Evolutionary conservation across 2,329 filamentous ascomycete genomes (phyloP).

Genomic region (Cladosporium sp.): DNA sequence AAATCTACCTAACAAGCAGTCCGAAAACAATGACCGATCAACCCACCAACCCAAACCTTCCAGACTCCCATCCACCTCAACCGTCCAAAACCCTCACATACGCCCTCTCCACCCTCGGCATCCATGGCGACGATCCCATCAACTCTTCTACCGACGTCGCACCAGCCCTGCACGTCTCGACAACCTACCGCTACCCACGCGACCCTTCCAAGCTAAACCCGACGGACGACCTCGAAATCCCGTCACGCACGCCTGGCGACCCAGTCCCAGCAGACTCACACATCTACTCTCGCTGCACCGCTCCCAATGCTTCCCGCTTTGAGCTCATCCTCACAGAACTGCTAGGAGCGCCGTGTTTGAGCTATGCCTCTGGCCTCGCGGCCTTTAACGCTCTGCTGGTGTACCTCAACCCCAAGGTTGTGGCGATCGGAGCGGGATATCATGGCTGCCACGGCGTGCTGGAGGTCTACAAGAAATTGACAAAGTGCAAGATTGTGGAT

Average conservation of each 20-base stretch:
- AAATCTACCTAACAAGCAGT: not conserved
- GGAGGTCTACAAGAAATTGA: constrained; percentile 67
- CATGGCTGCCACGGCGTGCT: constrained; percentile 92
- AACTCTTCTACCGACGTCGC: constrained; percentile 63
- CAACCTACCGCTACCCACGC: constrained; percentile 76
- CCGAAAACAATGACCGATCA: not conserved
- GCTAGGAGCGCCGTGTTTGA: constrained; percentile 64
- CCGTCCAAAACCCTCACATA: constrained; percentile 15
- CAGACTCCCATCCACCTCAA: constrained; percentile 15
- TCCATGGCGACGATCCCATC: constrained; percentile 34
- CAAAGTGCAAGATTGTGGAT: constrained; percentile 66
- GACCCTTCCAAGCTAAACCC: constrained; percentile 62
- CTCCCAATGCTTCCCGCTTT: constrained; percentile 77
- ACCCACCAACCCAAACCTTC: constrained; percentile 19
- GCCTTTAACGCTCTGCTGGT: constrained; percentile 86
- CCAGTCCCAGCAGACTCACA: constrained; percentile 57
- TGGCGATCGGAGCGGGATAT: constrained; percentile 82
- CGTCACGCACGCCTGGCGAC: constrained; percentile 24
- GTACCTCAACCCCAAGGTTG: constrained; percentile 74
- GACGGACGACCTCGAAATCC: constrained; percentile 22
- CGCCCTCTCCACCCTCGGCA: constrained; percentile 29
- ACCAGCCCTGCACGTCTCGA: constrained; percentile 84
- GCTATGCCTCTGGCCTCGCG: constrained; percentile 79
- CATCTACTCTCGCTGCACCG: constrained; percentile 76
- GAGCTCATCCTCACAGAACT: constrained; percentile 76